These are phyloP conservation scores for Coriaria nepalensis DNA, from an alignment of 306 rosid genomes.

Conservation along the genomic window DNA sequence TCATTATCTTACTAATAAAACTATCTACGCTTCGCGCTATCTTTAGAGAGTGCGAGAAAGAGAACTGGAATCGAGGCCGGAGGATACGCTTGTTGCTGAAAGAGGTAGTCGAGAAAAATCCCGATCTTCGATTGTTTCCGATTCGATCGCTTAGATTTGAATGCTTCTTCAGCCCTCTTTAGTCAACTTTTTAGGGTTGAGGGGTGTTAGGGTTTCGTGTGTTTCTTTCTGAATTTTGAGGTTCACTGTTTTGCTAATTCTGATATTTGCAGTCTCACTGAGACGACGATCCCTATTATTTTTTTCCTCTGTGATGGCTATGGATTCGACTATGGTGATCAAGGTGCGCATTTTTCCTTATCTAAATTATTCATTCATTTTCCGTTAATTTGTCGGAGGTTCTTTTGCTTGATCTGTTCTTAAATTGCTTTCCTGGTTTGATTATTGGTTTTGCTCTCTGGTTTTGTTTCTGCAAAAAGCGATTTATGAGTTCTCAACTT, in stretches of 20 bases:
- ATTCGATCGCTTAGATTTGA: background rate
- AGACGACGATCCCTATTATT: slow-evolving; percentile 13
- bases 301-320: slow-evolving; percentile 15
- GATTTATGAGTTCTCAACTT: no score
- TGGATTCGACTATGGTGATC: slow-evolving; percentile 57
- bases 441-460: background rate
- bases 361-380: background rate
- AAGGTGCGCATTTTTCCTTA: slow-evolving; percentile 41
- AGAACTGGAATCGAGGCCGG: no score
- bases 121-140: background rate
- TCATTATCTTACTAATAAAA: no score
- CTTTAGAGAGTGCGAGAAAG: background rate
- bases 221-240: background rate
- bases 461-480: background rate
- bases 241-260: background rate
- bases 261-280: background rate
- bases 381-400: background rate
- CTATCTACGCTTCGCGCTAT: background rate
- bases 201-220: slow-evolving; percentile 27
- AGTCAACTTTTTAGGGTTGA: background rate
- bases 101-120: background rate
- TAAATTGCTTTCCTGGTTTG: background rate
- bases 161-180: background rate
- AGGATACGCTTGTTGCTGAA: no score
- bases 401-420: background rate